A percentile compares a stretch with the other conserved stretches of the same genome.
These are phyloP conservation scores for Cladophialophora immunda DNA, from an alignment of 2,329 filamentous ascomycete genomes.

Conservation along the genomic window DNA sequence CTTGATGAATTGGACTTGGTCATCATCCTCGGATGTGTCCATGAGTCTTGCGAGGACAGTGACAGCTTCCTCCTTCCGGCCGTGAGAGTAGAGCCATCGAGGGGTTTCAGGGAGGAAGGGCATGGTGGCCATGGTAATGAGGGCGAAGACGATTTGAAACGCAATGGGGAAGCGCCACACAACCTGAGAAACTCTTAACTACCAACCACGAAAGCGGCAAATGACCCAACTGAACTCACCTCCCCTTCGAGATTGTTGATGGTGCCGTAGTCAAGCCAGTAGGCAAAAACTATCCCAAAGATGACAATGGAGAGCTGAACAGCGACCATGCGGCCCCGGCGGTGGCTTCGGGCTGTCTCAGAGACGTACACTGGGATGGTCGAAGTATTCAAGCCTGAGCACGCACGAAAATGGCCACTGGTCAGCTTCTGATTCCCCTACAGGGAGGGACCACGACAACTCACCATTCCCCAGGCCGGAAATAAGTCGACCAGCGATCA, in stretches of 20 bases:
- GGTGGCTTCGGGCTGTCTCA: slow-evolving; percentile 26
- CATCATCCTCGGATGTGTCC: slow-evolving; percentile 48
- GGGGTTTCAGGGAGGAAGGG: slow-evolving; percentile 53
- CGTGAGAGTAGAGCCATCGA: slow-evolving; percentile 56
- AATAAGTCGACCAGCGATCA: slow-evolving; percentile 28
- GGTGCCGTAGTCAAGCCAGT: slow-evolving; percentile 25
- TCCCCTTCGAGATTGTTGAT: slow-evolving; percentile 16
- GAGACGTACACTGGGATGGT: slow-evolving; percentile 32
- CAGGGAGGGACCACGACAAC: background rate
- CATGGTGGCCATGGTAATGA: slow-evolving; percentile 54
- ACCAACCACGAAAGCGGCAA: background rate
- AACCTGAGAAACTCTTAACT: slow-evolving; percentile 14
- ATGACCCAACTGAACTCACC: slow-evolving; percentile 9
- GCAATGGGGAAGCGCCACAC: slow-evolving; percentile 34
- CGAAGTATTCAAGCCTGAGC: slow-evolving; percentile 30
- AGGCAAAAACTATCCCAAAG: slow-evolving; percentile 27
- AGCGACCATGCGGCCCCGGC: slow-evolving; percentile 26
- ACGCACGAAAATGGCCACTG: background rate
- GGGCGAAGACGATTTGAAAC: slow-evolving; percentile 48
- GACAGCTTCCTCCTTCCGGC: slow-evolving; percentile 45
- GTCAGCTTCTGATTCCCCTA: no score
- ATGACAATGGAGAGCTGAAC: slow-evolving; percentile 30
- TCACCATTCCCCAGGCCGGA: slow-evolving; percentile 21
- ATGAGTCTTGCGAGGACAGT: slow-evolving; percentile 48
- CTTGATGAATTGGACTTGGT: slow-evolving; percentile 54